Evolutionary conservation across 805 yeast species (phyloP).

Genomic region (Hanseniaspora valbyensis): DNA sequence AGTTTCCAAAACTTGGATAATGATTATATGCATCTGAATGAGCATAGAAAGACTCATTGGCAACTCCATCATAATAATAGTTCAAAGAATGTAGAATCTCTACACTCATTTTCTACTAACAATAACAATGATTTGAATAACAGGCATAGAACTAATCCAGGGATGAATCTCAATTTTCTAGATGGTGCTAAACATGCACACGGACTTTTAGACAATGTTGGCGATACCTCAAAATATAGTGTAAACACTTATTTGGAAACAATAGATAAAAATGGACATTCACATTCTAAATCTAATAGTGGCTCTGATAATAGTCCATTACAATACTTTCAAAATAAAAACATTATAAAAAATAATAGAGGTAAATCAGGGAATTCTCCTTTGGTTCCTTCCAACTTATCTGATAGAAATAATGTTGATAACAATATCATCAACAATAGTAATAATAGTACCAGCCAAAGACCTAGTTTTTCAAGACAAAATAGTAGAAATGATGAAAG

Average conservation of each 20-base stretch:
- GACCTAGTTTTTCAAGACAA: background rate
- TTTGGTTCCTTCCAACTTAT: background rate
- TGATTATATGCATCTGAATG: slow-evolving; percentile 8
- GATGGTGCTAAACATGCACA: slow-evolving; percentile 15
- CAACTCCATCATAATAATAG: slow-evolving; percentile 1
- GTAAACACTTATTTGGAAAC: background rate
- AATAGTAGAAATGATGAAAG: slow-evolving; percentile 2
- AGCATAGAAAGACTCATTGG: slow-evolving; percentile 12
- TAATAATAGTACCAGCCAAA: background rate
- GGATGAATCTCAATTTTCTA: background rate
- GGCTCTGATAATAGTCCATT: background rate
- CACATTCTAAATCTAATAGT: background rate
- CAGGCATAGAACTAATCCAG: background rate
- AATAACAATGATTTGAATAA: slow-evolving; percentile 1
- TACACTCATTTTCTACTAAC: slow-evolving; percentile 8
- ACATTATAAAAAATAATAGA: background rate
- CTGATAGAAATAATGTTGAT: background rate
- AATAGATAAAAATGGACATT: background rate
- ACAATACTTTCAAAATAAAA: background rate
- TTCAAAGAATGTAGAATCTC: background rate
- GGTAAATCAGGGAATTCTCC: background rate
- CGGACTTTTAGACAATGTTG: slow-evolving; percentile 15
- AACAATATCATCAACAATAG: too few relatives aligned
- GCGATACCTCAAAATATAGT: background rate
- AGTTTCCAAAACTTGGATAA: background rate